Evolutionary conservation across 129 eudicot species (phyloP), one percentile per base, ranked within the genome.

Genomic region (Cynara cardunculus): DNA sequence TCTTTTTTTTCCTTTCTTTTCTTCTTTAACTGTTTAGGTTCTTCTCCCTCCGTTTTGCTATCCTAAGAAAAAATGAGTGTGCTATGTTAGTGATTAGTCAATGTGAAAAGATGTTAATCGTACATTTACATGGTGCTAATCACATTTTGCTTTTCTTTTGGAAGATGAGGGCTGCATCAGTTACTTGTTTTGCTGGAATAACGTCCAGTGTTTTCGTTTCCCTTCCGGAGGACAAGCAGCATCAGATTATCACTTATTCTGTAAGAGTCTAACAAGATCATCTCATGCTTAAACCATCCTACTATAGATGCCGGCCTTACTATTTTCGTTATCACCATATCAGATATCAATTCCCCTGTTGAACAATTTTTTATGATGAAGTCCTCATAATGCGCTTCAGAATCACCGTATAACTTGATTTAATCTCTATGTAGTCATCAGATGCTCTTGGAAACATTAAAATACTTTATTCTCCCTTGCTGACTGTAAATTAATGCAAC

Each of bases 111-210:
- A 1, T 69, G 26, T 25, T 67, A 21, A 13, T 68, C 71, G 69
- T 28, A 10, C 30, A 21, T 68, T 28, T 41, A 65, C 61, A 25
- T 25, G 26, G 65, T 26, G 80, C 78, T 86, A 31, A 64, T 73
- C 11, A 10, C 72, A 8, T 75, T 82, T 32, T 71, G 34, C 49
- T 30, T 37, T 80, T 49, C 64, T 16, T 44, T 39, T 75, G 71
- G 70, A 76, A 95, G 99, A 97, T 92, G 69, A 87, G 98, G 90
- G 96, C 97, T 89, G 97, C 99, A 62, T 82, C 99, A 7, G 75
- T 96, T 61, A 96, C 93, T 76, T 96, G 98, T 81, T 96, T 96
- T 83, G 99, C 99, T 13, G 99, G 99, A 85, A 86, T 96, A 37
- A 96, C 99, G 69, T 90, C 93, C 61, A 62, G 78, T 31, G 91